phyloP scores from a whole-genome alignment of 179 eudicot species.

The Gypsophila paniculata region DNA sequence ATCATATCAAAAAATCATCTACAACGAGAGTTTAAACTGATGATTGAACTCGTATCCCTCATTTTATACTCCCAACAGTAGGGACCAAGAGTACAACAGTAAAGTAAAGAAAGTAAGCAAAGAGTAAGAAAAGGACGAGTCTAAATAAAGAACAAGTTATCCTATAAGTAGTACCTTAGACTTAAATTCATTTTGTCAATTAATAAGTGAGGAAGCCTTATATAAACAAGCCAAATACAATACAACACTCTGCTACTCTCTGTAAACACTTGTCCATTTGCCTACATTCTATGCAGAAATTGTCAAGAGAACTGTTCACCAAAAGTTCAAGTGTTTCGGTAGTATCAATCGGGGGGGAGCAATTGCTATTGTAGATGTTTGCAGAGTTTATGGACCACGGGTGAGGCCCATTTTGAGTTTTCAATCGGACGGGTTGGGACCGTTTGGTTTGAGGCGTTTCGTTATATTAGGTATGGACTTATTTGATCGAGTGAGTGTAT shows the following conservation, averaged over 20 bases:
- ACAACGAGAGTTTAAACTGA: no score
- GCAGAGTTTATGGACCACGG: slow-evolving; percentile 5
- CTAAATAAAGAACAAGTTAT: background rate
- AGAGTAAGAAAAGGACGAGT: slow-evolving; percentile 14
- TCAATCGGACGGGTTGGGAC: no score
- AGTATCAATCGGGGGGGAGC: slow-evolving; percentile 8
- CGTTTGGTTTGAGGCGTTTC: no score
- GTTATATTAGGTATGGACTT: no score
- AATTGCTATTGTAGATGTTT: background rate
- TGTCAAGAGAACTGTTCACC: no score
- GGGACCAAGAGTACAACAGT: slow-evolving; percentile 11
- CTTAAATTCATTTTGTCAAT: slow-evolving; percentile 20
- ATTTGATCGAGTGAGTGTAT: no score
- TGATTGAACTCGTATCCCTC: no score
- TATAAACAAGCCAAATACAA: slow-evolving; percentile 1
- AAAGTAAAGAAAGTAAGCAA: background rate
- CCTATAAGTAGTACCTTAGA: slow-evolving; percentile 15
- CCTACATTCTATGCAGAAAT: slow-evolving; percentile 12
- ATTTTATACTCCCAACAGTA: background rate
- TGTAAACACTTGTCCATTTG: background rate
- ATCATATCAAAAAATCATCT: no score
- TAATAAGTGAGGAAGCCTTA: slow-evolving; percentile 1
- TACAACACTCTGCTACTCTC: slow-evolving; percentile 3
- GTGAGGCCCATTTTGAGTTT: background rate
- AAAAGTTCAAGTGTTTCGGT: background rate